Evolutionary conservation across 306 rosid genomes (phyloP), one percentile per base, ranked within the genome.

Genomic region (Begonia loranthoides): DNA sequence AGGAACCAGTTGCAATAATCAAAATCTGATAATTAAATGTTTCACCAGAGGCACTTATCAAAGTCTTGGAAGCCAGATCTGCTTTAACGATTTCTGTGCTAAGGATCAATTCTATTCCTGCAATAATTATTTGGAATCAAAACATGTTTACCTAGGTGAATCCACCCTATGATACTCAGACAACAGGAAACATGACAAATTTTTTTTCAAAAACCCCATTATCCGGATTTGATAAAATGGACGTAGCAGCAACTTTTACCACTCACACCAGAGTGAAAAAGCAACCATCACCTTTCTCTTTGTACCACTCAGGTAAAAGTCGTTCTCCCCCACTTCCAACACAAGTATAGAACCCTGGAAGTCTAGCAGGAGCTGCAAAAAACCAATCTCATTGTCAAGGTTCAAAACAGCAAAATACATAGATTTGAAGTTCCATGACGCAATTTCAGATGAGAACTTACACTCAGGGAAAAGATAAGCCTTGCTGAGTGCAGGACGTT

Each of bases 401-500:
- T 47, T 8, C 34, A 49, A 46, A 47, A 47, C 13, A 48, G 10
- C 4, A 34, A 43, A 16, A 47, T 14, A 10, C 5, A 51, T 1
- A 45, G 46, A 19, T 14, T 34, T 33, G 47, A 24, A 16, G 28
- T 49, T 14, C 14, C 21, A 44, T 16, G 21, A 17, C 2, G 4
- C 3, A 19, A 34, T 45, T 6, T 2, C 41, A 39, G 12, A 7
- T 11, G 14, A 57, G 1, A 38, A 68, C 99, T 76, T 76, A 90
- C 99, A 90, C 55, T 86, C 94, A 10, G 99, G 99, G 43, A 86
- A 80, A 58, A 90, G 83, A 69, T 90, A 90, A 38, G 74, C 95
- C 79, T 90, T 90, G 87, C 99, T 90, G 39, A 90, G 89, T 44
- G 95, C 99, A 68, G 99, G 95, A 62, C 99, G 99, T 68, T 90